A percentile compares a stretch with the other conserved stretches of the same genome.
These are phyloP conservation scores for Plantago major DNA, from an alignment of 257 asterid species.

Conservation along the genomic window DNA sequence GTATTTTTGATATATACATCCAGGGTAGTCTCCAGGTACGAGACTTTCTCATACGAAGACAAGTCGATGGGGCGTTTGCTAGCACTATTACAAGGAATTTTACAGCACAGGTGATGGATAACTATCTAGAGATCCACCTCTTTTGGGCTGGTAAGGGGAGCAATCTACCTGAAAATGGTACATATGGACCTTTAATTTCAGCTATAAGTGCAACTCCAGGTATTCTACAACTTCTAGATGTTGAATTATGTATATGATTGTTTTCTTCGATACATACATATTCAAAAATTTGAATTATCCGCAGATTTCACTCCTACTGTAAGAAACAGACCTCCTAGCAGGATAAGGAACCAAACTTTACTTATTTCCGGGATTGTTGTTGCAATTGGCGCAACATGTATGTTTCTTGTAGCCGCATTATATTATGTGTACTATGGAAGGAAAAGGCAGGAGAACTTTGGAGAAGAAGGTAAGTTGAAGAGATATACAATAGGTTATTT, in stretches of 20 bases:
- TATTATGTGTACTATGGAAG: constrained; percentile 35
- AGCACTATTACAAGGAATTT: too few species aligned
- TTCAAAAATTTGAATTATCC: constrained; percentile 27
- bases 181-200: too few species aligned
- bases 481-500: too few species aligned
- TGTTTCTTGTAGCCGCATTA: constrained; percentile 28
- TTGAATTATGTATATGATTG: too few species aligned
- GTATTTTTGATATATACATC: constrained; percentile 60
- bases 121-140: too few species aligned
- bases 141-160: too few species aligned
- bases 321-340: constrained; percentile 40
- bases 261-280: constrained; percentile 4
- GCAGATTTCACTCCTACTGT: constrained; percentile 57
- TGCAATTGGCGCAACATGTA: constrained; percentile 34
- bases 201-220: too few species aligned
- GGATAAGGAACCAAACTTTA: constrained; percentile 30
- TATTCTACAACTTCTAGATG: too few species aligned
- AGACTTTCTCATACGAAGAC: constrained; percentile 61
- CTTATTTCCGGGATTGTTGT: constrained; percentile 19
- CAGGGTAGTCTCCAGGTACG: constrained; percentile 43
- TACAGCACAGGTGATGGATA: too few species aligned
- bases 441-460: constrained; percentile 23
- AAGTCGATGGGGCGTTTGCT: constrained; percentile 31
- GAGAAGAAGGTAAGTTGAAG: too few species aligned
- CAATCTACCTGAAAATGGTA: too few species aligned